These are phyloP conservation scores for Sporisorium exsertum DNA, from an alignment of 1,284 basidiomycete genomes.

Conservation along the genomic window DNA sequence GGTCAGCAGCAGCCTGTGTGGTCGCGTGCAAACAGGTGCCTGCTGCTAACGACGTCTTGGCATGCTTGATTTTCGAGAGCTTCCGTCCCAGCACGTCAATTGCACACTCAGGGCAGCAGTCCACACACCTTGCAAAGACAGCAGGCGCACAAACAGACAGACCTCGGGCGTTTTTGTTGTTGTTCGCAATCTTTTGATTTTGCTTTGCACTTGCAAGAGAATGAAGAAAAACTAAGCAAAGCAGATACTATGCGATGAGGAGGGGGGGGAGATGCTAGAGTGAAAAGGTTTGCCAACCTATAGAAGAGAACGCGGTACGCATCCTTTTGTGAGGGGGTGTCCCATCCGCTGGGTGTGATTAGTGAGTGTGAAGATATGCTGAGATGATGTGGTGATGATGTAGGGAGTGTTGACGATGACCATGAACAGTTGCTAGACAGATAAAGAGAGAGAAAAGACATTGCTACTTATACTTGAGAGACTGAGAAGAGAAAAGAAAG, in stretches of 20 bases:
- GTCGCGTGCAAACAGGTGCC: no score
- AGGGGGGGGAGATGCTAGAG: neutral
- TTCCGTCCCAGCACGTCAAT: neutral
- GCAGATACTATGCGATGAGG: slow-evolving; percentile 17
- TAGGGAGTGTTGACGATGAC: slow-evolving; percentile 27
- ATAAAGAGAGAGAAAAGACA: slow-evolving; percentile 23
- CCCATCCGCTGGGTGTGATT: slow-evolving; percentile 11
- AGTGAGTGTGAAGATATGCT: slow-evolving; percentile 24
- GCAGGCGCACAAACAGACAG: neutral
- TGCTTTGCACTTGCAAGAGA: slow-evolving; percentile 45
- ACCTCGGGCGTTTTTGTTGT: neutral
- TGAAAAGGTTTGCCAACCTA: slow-evolving; percentile 28
- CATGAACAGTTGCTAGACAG: slow-evolving; percentile 30
- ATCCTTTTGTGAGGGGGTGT: slow-evolving; percentile 10
- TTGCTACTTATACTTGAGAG: slow-evolving; percentile 23
- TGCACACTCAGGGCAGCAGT: no score
- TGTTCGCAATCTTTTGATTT: slow-evolving; percentile 41
- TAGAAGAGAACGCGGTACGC: slow-evolving; percentile 7
- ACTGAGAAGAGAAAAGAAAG: slow-evolving; percentile 5
- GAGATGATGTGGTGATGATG: slow-evolving; percentile 8
- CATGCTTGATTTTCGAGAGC: no score
- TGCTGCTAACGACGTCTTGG: no score
- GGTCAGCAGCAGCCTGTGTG: no score
- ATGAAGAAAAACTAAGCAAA: slow-evolving; percentile 27
- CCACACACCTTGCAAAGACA: no score